Evolutionary conservation across 2,329 filamentous ascomycete genomes (phyloP), one percentile per base, ranked within the genome.

Genomic region (Clarireedia hainanense): DNA sequence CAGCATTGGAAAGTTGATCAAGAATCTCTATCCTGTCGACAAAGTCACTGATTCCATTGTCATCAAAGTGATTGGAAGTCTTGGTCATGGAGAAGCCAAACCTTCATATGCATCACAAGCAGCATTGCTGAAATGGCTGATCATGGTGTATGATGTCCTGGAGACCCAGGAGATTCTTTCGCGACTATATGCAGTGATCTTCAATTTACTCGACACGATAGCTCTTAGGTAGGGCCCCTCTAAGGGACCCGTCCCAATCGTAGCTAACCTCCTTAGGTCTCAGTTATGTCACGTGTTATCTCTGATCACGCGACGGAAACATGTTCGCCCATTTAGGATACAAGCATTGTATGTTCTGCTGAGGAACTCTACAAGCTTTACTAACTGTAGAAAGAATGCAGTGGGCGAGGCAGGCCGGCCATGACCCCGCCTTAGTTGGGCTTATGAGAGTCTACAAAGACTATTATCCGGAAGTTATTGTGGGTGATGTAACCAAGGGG

Each of bases 391-490:
- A 10, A 50, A 85, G 81, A 50, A 73, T 86, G 60, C 74, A 75
- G 39, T 68, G 85, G 36, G 79, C 80, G 2, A 72, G 81, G 45
- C 80, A 83, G 64, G 80, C 76, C 4, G 85, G 85, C 17, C 86
- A 88, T 65, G 90, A 95, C 55, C 86, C 85, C 49, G 80, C 84
- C 51, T 74, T 95, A 37, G 77, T 87, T 39, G 88, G 88, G 3
- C 75, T 95, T 17, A 74, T 95, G 50, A 81, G 86, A 55, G 83
- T 92, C n/a, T 95, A 86, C 74, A 94, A 94, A 68, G 89, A 92
- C 68, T 95, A 92, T 70, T 95, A 92, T 65, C 89, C 90, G 0
- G 89, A 95, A 68, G 89, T 95, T 54, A 89, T 95, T 57, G 80
- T 92, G 14, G 88, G 86, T 23, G 85, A 86, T 60, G 75, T 80